Conservation (phyloP, 2,329 filamentous ascomycete genomes). For the Fusarium irregulare region DNA sequence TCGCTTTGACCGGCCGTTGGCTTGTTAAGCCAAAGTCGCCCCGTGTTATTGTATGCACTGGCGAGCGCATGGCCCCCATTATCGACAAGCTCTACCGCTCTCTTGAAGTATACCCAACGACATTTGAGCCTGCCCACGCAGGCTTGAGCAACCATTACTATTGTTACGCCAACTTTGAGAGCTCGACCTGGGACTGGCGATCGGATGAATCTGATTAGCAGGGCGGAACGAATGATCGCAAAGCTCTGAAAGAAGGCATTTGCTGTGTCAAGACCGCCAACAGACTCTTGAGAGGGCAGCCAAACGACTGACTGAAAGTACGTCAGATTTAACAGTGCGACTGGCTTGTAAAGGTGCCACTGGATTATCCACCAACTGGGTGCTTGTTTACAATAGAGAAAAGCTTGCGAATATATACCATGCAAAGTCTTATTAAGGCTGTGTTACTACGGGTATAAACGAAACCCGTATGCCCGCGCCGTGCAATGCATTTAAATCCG, state of each 20-base stretch:
- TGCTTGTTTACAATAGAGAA: background rate
- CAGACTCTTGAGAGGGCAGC: background rate
- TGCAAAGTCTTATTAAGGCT: conserved; percentile 1
- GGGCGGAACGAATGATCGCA: background rate
- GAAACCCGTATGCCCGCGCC: conserved; percentile 34
- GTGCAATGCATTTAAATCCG: conserved; percentile 34
- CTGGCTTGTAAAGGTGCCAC: background rate
- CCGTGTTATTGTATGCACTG: conserved; percentile 76
- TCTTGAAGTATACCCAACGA: conserved; percentile 71
- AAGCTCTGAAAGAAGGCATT: background rate
- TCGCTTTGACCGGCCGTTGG: conserved; percentile 80
- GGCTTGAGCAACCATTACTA: conserved; percentile 84
- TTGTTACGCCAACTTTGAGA: conserved; percentile 83
- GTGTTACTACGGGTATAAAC: conserved; percentile 16
- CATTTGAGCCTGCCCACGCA: conserved; percentile 75
- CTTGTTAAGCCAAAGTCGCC: conserved; percentile 62
- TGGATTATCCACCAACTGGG: background rate
- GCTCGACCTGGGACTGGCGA: conserved; percentile 61
- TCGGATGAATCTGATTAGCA: conserved; percentile 27
- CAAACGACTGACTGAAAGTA: background rate
- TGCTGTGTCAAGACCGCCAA: background rate
- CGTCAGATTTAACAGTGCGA: background rate
- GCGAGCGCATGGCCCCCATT: conserved; percentile 77
- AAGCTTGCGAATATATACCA: background rate
- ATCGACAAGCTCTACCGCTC: conserved; percentile 75